Conservation (phyloP, 2,329 filamentous ascomycete species). For the Botrytis fragariae region DNA sequence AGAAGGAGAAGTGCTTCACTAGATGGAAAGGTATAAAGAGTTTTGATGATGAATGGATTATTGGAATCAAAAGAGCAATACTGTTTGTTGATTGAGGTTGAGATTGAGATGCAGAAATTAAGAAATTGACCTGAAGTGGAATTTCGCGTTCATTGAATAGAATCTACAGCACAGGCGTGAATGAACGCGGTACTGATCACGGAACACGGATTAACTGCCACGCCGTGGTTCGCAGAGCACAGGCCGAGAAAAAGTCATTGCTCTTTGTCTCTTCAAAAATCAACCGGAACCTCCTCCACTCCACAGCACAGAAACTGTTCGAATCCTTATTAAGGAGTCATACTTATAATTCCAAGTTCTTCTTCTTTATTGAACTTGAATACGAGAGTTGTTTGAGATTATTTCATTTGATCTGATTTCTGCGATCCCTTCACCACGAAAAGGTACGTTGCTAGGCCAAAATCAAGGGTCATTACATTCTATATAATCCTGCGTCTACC, state of each 20-base stretch:
- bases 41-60: constrained; percentile 25
- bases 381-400: neutral
- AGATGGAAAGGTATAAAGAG: constrained; percentile 16
- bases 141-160: constrained; percentile 18
- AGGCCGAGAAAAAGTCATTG: neutral
- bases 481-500: constrained; percentile 8
- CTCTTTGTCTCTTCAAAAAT: constrained; percentile 11
- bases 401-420: neutral
- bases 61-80: neutral
- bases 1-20: constrained; percentile 3
- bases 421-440: neutral
- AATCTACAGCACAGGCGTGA: constrained; percentile 14
- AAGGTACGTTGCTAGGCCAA: constrained; percentile 17
- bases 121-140: constrained; percentile 14
- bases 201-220: constrained; percentile 16
- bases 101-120: constrained; percentile 17
- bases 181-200: constrained; percentile 10
- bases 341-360: neutral
- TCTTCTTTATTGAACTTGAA: neutral
- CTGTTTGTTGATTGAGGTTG: constrained; percentile 24
- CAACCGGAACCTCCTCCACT: neutral
- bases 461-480: neutral
- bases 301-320: neutral
- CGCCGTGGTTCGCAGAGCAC: neutral
- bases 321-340: neutral